Evolutionary conservation across 495 filamentous ascomycete species (phyloP).

Genomic region (Parmelia sp.): DNA sequence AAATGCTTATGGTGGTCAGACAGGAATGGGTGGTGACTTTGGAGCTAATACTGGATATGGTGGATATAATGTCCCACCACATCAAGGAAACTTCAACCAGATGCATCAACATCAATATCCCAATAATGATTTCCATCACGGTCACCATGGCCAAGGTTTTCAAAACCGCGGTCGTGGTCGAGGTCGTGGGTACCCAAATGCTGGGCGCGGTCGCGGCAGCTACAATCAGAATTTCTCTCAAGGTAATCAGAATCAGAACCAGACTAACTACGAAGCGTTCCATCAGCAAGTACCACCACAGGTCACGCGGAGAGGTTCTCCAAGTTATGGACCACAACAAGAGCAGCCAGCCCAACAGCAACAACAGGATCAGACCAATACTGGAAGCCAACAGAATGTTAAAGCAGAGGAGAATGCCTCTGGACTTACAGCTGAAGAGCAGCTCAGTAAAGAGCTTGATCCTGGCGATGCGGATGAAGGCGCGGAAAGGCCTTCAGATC

Average conservation of each 20-base stretch:
- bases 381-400: constrained; percentile 11
- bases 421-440: constrained; percentile 21
- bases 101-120: constrained; percentile 48
- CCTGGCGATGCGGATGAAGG: constrained; percentile 30
- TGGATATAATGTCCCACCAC: constrained; percentile 61
- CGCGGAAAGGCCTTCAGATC: constrained; percentile 14
- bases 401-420: constrained; percentile 11
- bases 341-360: constrained; percentile 13
- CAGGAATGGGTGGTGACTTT: constrained; percentile 75
- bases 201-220: constrained; percentile 50
- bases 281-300: constrained; percentile 34
- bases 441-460: constrained; percentile 30
- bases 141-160: constrained; percentile 52
- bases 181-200: constrained; percentile 51
- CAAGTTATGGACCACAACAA: constrained; percentile 16
- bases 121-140: constrained; percentile 56
- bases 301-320: constrained; percentile 24
- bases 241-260: constrained; percentile 25
- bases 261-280: constrained; percentile 36
- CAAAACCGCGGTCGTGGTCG: constrained; percentile 59
- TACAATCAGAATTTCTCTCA: constrained; percentile 36
- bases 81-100: constrained; percentile 49
- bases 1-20: constrained; percentile 57
- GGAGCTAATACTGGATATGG: constrained; percentile 73
- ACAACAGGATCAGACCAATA: constrained; percentile 11